phyloP scores from a whole-genome alignment of 2,329 filamentous ascomycete species.

The Drechslerella dactyloides region DNA sequence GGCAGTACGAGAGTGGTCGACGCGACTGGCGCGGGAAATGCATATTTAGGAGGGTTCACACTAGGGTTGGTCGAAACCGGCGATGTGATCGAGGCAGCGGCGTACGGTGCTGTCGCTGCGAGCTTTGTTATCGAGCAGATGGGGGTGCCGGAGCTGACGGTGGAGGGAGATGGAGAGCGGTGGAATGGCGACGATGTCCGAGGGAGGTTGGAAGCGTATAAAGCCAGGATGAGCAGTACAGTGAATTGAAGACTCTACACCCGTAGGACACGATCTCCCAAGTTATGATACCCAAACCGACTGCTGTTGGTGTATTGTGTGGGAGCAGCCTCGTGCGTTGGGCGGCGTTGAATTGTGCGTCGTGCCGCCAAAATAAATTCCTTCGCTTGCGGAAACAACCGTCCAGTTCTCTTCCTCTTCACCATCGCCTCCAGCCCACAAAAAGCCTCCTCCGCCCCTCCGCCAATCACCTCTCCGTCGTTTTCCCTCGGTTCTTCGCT shows the following conservation, averaged over 20 bases:
- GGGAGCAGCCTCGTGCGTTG: constrained; percentile 18
- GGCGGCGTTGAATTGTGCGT: constrained; percentile 6
- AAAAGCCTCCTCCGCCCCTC: not conserved
- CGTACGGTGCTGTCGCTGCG: constrained; percentile 56
- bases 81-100: constrained; percentile 54
- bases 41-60: constrained; percentile 57
- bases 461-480: not conserved
- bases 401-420: not conserved
- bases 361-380: constrained; percentile 4
- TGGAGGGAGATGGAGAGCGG: constrained; percentile 9
- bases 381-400: not conserved
- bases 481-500: not conserved
- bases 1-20: constrained; percentile 55
- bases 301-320: no score
- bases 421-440: not conserved
- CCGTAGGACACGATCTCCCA: no score
- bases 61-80: constrained; percentile 54
- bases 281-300: no score
- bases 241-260: not conserved
- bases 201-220: constrained; percentile 15
- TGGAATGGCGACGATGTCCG: constrained; percentile 32
- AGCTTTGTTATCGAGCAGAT: constrained; percentile 57
- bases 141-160: constrained; percentile 53
- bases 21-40: constrained; percentile 58
- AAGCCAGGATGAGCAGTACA: not conserved